Evolutionary conservation across 2,329 filamentous ascomycete genomes (phyloP).

Genomic region (Penicillium brevicompactum): DNA sequence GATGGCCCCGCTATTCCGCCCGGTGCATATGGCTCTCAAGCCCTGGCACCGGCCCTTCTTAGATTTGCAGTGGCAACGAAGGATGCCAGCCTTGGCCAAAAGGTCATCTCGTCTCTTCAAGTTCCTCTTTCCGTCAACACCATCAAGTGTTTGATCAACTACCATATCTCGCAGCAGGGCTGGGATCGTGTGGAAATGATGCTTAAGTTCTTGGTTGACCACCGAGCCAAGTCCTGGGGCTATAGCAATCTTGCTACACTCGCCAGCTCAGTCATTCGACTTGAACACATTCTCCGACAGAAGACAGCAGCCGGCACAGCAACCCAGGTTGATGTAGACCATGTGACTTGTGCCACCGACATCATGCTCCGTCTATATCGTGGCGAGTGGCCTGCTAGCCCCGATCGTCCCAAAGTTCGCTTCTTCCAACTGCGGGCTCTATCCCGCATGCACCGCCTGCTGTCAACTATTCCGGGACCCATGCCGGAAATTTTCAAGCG

Average conservation of each 20-base stretch:
- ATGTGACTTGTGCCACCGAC: slow-evolving; percentile 30
- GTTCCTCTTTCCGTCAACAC: slow-evolving; percentile 39
- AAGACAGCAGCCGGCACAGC: slow-evolving; percentile 5
- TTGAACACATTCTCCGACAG: slow-evolving; percentile 31
- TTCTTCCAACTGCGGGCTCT: slow-evolving; percentile 34
- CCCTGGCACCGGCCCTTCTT: slow-evolving; percentile 55
- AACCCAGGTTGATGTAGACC: slow-evolving; percentile 5
- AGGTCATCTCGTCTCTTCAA: slow-evolving; percentile 32
- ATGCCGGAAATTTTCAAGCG: slow-evolving; percentile 31
- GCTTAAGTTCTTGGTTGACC: slow-evolving; percentile 36
- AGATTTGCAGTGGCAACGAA: slow-evolving; percentile 56
- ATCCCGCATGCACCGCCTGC: slow-evolving; percentile 32
- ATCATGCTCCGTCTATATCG: slow-evolving; percentile 38
- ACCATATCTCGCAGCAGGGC: slow-evolving; percentile 33
- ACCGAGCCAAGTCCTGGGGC: slow-evolving; percentile 39
- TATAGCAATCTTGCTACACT: slow-evolving; percentile 39
- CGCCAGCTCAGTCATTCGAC: slow-evolving; percentile 43
- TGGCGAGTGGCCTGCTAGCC: slow-evolving; percentile 32
- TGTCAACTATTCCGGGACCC: slow-evolving; percentile 35
- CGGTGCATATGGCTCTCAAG: slow-evolving; percentile 48
- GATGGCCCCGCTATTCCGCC: slow-evolving; percentile 57
- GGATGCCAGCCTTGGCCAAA: slow-evolving; percentile 39
- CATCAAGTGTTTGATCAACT: slow-evolving; percentile 39
- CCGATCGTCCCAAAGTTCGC: slow-evolving; percentile 22
- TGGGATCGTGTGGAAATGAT: slow-evolving; percentile 38